A percentile compares a stretch with the other conserved stretches of the same genome.
Conservation (phyloP, 352 stramenopile species). For the Phytophthora tentaculata region DNA sequence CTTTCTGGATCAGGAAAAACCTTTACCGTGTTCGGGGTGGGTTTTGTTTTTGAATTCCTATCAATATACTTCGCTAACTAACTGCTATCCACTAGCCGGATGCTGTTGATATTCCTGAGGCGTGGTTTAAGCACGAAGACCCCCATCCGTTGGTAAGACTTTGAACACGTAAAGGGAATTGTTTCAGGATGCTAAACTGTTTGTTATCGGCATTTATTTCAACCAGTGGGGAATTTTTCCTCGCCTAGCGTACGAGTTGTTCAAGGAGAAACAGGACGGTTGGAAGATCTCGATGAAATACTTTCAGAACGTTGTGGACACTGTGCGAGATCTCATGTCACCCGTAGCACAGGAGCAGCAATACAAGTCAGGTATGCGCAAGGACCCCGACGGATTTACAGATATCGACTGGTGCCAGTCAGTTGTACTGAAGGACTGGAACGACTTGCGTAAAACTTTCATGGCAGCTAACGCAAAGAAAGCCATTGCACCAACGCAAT, state of each 20-base stretch:
- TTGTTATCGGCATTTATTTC: background rate
- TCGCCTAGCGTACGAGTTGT: conserved; percentile 93
- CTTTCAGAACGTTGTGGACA: conserved; percentile 97
- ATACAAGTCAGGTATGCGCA: conserved; percentile 96
- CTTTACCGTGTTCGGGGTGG: conserved; percentile 92
- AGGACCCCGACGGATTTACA: conserved; percentile 94
- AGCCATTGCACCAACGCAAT: conserved; percentile 93
- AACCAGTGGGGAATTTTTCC: conserved; percentile 92
- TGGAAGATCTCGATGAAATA: conserved; percentile 99
- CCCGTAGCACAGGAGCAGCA: conserved; percentile 92
- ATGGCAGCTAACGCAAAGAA: conserved; percentile 93
- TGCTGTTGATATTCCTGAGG: conserved; percentile 92
- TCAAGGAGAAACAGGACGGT: conserved; percentile 94
- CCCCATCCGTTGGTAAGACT: conserved; percentile 71
- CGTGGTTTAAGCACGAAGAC: conserved; percentile 94
- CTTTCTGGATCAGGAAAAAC: conserved; percentile 93
- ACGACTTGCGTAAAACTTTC: conserved; percentile 92
- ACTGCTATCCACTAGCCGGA: conserved; percentile 60
- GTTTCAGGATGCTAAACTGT: conserved; percentile 7
- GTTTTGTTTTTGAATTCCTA: conserved; percentile 12
- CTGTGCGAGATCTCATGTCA: conserved; percentile 94
- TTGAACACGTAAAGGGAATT: background rate
- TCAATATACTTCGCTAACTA: background rate
- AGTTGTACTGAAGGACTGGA: conserved; percentile 93
- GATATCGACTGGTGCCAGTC: conserved; percentile 96